Percentiles rank a stretch among this genome's conserved stretches.
Evolutionary conservation across 441 rosid genomes (phyloP).

Genomic region (Pelargonium cotyledonis): DNA sequence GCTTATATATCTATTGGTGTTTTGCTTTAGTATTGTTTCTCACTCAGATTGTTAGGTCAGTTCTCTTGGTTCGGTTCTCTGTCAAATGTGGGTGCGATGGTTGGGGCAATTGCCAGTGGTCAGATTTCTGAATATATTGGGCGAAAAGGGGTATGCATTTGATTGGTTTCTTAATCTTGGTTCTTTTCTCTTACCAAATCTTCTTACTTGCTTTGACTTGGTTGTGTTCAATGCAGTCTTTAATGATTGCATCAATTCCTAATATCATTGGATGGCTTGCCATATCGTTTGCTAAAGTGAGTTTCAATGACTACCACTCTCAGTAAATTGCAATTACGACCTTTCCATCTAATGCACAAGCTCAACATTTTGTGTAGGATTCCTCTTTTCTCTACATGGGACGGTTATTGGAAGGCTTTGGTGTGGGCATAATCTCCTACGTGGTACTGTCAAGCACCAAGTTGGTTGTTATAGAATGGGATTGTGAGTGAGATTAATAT

Average conservation of each 20-base stretch:
- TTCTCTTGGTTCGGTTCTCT: constrained; percentile 73
- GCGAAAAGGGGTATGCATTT: constrained; percentile 64
- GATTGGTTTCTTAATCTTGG: not conserved
- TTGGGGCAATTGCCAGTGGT: constrained; percentile 89
- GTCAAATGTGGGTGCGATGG: constrained; percentile 87
- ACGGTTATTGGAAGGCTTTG: constrained; percentile 88
- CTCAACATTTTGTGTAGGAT: constrained; percentile 43
- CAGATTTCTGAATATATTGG: constrained; percentile 86
- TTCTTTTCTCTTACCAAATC: not conserved
- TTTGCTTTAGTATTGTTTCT: not conserved
- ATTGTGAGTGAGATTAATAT: not conserved
- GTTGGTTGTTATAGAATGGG: not conserved
- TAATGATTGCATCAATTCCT: constrained; percentile 94
- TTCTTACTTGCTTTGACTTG: not conserved
- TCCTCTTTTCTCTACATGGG: constrained; percentile 94
- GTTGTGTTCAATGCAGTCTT: constrained; percentile 42
- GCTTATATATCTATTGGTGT: not conserved
- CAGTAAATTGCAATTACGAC: not conserved
- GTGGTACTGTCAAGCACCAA: constrained; percentile 39
- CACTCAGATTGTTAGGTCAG: constrained; percentile 28
- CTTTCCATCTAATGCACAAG: not conserved
- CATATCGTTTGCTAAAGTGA: constrained; percentile 78
- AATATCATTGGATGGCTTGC: constrained; percentile 92
- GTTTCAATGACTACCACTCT: constrained; percentile 17
- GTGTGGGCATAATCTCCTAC: constrained; percentile 89